phyloP scores from a whole-genome alignment of 768 basidiomycete species.

The Pleurotus giganteus region DNA sequence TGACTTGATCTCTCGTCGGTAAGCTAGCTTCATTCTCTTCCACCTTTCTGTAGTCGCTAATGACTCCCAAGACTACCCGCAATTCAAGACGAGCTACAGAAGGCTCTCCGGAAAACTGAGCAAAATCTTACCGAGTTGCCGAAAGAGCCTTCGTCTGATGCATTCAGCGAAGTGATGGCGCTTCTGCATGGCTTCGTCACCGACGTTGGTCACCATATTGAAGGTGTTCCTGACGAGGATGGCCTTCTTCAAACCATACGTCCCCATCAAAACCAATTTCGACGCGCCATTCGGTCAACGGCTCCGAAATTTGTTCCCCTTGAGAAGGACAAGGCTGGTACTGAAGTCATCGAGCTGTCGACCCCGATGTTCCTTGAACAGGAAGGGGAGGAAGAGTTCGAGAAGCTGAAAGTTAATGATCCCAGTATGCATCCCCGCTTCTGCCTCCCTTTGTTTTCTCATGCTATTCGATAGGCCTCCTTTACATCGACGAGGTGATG shows the following conservation, averaged over 20 bases:
- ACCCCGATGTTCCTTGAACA: conserved; percentile 32
- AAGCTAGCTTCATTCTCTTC: conserved; percentile 10
- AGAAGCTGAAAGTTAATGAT: conserved; percentile 3
- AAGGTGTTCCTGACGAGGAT: conserved; percentile 49
- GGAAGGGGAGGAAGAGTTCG: conserved; percentile 32
- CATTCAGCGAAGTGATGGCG: conserved; percentile 52
- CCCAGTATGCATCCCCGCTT: background rate
- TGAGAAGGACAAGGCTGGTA: conserved; percentile 16
- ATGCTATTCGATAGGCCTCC: conserved; percentile 13
- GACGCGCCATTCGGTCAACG: conserved; percentile 43
- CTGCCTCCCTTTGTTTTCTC: background rate
- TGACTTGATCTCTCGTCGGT: conserved; percentile 63
- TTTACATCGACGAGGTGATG: conserved; percentile 56
- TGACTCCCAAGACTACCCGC: conserved; percentile 50
- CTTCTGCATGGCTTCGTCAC: conserved; percentile 45
- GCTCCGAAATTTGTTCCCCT: conserved; percentile 61
- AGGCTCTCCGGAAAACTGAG: conserved; percentile 38
- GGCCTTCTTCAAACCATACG: conserved; percentile 59
- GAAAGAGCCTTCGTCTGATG: conserved; percentile 51
- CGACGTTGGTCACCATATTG: conserved; percentile 42
- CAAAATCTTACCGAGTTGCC: conserved; percentile 34
- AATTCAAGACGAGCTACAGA: conserved; percentile 57
- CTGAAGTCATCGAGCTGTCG: conserved; percentile 9
- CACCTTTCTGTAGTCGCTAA: background rate
- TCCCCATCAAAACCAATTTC: conserved; percentile 46